These are phyloP conservation scores for Aspergillus hortae DNA, from an alignment of 2,329 filamentous ascomycete genomes.

Conservation along the genomic window DNA sequence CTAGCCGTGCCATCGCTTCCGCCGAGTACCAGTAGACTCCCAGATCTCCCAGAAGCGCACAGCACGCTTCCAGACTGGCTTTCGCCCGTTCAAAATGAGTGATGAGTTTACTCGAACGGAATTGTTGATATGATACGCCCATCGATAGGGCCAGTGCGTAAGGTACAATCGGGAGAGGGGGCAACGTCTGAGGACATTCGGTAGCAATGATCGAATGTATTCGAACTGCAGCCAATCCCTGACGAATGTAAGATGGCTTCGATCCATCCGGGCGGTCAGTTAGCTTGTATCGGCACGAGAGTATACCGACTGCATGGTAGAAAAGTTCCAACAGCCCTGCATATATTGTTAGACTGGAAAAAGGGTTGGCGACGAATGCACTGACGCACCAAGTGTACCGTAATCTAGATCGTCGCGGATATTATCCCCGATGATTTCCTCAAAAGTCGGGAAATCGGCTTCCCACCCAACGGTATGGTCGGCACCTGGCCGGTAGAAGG, in stretches of 20 bases:
- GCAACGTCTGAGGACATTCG: conserved; percentile 44
- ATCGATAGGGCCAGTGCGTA: conserved; percentile 55
- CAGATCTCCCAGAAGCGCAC: conserved; percentile 32
- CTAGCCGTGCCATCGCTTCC: conserved; percentile 40
- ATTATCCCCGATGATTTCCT: conserved; percentile 29
- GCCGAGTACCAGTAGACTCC: conserved; percentile 38
- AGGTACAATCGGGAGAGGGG: conserved; percentile 53
- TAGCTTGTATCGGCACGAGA: conserved; percentile 49
- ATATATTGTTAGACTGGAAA: neutral
- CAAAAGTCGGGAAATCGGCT: conserved; percentile 35
- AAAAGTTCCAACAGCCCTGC: conserved; percentile 52
- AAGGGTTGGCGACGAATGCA: neutral
- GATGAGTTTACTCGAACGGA: conserved; percentile 50
- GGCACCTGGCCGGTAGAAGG: conserved; percentile 36
- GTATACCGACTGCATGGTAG: conserved; percentile 55
- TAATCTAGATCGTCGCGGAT: conserved; percentile 24
- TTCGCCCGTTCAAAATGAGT: conserved; percentile 35
- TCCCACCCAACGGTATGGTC: conserved; percentile 37
- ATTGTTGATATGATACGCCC: conserved; percentile 55
- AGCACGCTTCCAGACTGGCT: conserved; percentile 33
- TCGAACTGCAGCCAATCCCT: conserved; percentile 54
- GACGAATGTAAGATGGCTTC: conserved; percentile 51
- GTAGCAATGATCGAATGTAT: conserved; percentile 51
- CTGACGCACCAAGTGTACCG: conserved; percentile 24
- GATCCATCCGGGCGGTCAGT: conserved; percentile 40